Percentiles rank a stretch among this genome's conserved stretches.
phyloP scores from a whole-genome alignment of 2,329 filamentous ascomycete genomes.

The Periconia sp. region DNA sequence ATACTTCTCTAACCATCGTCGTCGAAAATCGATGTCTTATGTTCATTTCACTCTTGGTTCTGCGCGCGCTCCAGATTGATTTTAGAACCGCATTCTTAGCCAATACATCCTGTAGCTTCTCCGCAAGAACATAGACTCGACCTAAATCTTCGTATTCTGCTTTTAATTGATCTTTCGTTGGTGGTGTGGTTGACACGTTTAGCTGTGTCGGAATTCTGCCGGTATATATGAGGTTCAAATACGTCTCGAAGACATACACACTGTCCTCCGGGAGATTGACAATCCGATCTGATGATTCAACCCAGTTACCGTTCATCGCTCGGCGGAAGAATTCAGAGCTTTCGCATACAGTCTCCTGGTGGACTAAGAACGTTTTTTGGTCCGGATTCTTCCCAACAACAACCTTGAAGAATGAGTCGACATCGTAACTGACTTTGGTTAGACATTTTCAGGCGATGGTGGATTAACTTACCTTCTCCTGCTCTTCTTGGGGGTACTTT shows the following conservation, averaged over 20 bases:
- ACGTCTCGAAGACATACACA: conserved; percentile 5
- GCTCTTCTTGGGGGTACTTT: no score
- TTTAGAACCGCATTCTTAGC: no score
- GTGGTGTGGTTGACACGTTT: no score
- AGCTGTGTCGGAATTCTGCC: neutral
- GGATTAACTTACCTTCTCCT: no score
- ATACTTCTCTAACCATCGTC: no score
- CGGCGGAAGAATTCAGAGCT: conserved; percentile 10
- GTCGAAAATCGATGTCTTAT: no score
- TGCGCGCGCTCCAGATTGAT: no score
- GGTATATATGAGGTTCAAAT: conserved; percentile 6
- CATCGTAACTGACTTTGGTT: no score
- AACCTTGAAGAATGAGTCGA: neutral
- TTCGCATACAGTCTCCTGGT: neutral
- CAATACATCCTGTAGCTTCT: conserved; percentile 14
- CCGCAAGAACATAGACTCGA: conserved; percentile 13
- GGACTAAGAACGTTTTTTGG: conserved; percentile 1
- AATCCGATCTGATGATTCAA: conserved; percentile 4
- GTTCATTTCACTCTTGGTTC: no score
- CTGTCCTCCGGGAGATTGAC: conserved; percentile 10
- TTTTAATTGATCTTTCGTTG: neutral
- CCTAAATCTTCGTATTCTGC: neutral
- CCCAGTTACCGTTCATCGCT: conserved; percentile 4
- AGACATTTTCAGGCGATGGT: no score
- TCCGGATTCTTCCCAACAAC: neutral